phyloP scores from a whole-genome alignment of 805 yeast genomes.

The Komagataella ulmi region DNA sequence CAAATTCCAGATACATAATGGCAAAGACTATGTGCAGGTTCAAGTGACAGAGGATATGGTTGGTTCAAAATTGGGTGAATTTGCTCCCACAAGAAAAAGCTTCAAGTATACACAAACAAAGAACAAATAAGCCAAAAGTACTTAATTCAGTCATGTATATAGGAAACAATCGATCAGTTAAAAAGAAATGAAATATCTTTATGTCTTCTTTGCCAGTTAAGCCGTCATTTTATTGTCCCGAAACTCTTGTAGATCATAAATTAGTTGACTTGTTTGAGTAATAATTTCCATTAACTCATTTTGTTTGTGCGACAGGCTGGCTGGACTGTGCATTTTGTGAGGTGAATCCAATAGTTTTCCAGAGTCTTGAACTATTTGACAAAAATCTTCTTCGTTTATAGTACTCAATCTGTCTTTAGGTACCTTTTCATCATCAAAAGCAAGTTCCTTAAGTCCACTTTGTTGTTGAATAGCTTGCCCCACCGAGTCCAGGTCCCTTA shows the following conservation, averaged over 20 bases:
- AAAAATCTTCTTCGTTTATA: neutral
- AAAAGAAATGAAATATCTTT: too few species aligned
- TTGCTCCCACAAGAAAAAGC: slow-evolving; percentile 86
- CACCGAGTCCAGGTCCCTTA: neutral
- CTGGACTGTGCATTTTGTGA: neutral
- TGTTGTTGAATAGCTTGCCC: neutral
- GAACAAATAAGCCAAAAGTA: slow-evolving; percentile 24
- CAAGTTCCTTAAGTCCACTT: neutral
- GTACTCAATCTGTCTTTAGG: neutral
- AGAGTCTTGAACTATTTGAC: neutral
- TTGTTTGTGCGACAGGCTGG: neutral
- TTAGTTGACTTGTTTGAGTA: neutral
- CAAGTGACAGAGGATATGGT: slow-evolving; percentile 92
- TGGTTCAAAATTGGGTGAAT: slow-evolving; percentile 89
- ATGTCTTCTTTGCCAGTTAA: neutral
- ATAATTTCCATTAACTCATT: neutral
- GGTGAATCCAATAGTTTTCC: neutral
- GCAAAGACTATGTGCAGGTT: slow-evolving; percentile 82
- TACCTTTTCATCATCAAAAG: neutral
- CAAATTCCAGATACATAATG: slow-evolving; percentile 91
- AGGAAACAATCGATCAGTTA: neutral
- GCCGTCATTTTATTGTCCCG: neutral
- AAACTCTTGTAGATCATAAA: neutral
- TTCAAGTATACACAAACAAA: slow-evolving; percentile 72
- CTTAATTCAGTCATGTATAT: neutral